Base-by-base conservation (phyloP, 2,329 filamentous ascomycete species). In the Biscogniauxia sp. region DNA sequence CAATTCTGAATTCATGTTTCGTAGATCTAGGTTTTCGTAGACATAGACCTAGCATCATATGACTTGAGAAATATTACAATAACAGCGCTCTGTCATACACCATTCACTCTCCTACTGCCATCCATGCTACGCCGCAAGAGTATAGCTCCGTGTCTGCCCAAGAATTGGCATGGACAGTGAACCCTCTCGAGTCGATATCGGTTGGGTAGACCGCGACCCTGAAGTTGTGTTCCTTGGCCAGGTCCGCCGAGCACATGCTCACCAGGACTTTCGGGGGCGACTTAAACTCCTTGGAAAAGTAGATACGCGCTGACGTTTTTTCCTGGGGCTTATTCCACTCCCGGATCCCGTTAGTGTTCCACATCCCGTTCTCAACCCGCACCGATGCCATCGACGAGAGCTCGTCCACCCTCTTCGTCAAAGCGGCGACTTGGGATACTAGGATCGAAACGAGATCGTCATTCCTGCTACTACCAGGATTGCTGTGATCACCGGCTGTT, bases 41-140 rank as follows among this genome's bases (percentile, higher is more conserved):
- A 5, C 23, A 23, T 23, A 23, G 23, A 23, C 5, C 23, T 23
- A 23, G 5, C 23, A 23, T 23, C 23, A 23, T 23, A 23, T 23
- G 23, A 23, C 23, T 23, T 23, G 23, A 23, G 23, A 23, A 23
- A 23, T 5, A 23, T 23, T 23, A 23, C 23, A 23, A 23, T 7
- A 32, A 32, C 1, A 13, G 9, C 28, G 28, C 28, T 32, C 7
- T 13, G 9, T 32, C 11, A 32, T 13, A 32, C 6, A 32, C 28
- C 28, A 7, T 32, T 45, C 37, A 45, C 6, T 45, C 37, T 6
- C 37, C 58, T 13, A 62, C 28, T 9, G 61, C 61, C 15, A 57
- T 56, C 61, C 61, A 63, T 53, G 61, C 56, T 3, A 63, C 59
- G 3, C 58, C 58, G 23, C 51, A 54, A 3, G 51, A 49, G 20